Conservation (phyloP, 495 filamentous ascomycete genomes). For the Cairneyella variabilis region DNA sequence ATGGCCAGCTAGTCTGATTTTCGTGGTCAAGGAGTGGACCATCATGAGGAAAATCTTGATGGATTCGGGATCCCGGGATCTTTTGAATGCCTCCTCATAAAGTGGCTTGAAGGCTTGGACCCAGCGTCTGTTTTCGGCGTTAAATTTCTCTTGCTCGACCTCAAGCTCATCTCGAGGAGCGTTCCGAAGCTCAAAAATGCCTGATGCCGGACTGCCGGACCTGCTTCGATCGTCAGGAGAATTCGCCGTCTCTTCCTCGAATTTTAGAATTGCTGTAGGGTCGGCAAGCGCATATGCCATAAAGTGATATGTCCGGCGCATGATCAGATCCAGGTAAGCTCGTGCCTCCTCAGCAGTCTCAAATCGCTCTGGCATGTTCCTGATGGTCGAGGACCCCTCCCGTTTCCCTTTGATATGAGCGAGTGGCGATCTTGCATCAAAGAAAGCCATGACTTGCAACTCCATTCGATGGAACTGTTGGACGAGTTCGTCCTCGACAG, state of each 20-base stretch:
- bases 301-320: constrained; percentile 16
- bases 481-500: constrained; percentile 15
- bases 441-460: constrained; percentile 6
- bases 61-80: neutral
- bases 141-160: constrained; percentile 9
- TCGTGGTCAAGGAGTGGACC: constrained; percentile 7
- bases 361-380: constrained; percentile 14
- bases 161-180: constrained; percentile 7
- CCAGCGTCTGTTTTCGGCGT: constrained; percentile 12
- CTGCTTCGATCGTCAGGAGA: too few species aligned
- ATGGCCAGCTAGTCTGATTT: neutral
- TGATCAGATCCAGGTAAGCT: constrained; percentile 16
- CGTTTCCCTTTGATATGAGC: constrained; percentile 3
- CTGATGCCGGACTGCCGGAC: neutral
- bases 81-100: neutral
- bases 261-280: neutral
- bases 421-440: neutral
- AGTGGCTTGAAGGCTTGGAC: constrained; percentile 3
- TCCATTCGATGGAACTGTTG: constrained; percentile 15
- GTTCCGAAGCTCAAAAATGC: neutral
- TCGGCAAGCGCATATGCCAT: neutral
- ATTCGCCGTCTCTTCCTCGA: neutral
- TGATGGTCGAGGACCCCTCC: constrained; percentile 4
- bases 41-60: neutral
- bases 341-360: constrained; percentile 3